Evolutionary conservation across 169 alveolate genomes (phyloP).

Genomic region (Cryptosporidium sp.): DNA sequence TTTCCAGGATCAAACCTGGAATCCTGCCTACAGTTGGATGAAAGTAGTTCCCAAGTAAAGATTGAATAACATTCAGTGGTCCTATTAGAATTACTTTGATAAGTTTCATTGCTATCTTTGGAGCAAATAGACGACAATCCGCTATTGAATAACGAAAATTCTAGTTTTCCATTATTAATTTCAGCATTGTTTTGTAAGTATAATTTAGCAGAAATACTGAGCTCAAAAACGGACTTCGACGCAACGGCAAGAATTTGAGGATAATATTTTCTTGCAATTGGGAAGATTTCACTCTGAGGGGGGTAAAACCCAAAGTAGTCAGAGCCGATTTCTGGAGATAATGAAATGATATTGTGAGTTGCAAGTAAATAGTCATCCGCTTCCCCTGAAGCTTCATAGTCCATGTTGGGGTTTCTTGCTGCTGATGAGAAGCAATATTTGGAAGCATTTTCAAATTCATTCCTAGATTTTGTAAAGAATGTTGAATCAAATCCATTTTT

Average conservation of each 20-base stretch:
- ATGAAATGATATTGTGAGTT: conserved; percentile 79
- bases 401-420: conserved; percentile 73
- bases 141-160: conserved; percentile 56
- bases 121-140: conserved; percentile 46
- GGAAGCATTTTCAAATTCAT: conserved; percentile 41
- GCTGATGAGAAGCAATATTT: conserved; percentile 66
- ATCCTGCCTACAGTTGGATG: conserved; percentile 20
- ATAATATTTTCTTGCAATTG: conserved; percentile 53
- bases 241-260: conserved; percentile 70
- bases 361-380: conserved; percentile 89
- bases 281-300: conserved; percentile 59
- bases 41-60: conserved; percentile 21
- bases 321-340: conserved; percentile 87
- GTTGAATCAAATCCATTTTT: conserved; percentile 15
- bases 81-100: background rate
- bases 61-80: conserved; percentile 20
- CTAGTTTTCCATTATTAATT: background rate
- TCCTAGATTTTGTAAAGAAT: conserved; percentile 19
- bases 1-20: conserved; percentile 40
- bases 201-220: background rate
- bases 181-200: background rate
- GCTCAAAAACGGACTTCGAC: conserved; percentile 22
- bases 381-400: conserved; percentile 86
- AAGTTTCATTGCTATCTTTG: background rate
- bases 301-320: conserved; percentile 76